These are phyloP conservation scores for Prunus fruticosa DNA, from an alignment of 306 rosid genomes.

Conservation along the genomic window DNA sequence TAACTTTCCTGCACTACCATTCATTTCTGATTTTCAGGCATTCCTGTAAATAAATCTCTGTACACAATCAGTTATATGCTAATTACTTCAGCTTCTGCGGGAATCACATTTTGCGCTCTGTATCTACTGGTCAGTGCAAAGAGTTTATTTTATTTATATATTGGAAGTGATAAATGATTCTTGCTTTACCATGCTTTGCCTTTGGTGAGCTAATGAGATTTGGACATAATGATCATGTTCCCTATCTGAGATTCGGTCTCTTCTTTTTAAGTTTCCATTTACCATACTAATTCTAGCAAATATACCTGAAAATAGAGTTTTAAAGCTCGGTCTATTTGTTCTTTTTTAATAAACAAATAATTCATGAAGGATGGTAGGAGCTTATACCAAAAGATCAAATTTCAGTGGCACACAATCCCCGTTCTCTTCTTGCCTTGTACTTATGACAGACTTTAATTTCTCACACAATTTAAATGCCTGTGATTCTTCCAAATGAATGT, in stretches of 20 bases:
- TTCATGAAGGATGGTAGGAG: background rate
- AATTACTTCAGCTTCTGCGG: constrained; percentile 70
- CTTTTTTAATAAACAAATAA: background rate
- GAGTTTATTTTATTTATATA: background rate
- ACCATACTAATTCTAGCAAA: background rate
- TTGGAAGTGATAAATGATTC: background rate
- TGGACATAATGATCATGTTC: background rate
- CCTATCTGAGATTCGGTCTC: background rate
- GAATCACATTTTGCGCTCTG: constrained; percentile 65
- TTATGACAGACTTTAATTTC: background rate
- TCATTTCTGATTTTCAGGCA: constrained; percentile 47
- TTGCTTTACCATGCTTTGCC: background rate
- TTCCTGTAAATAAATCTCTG: constrained; percentile 74
- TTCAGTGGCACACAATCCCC: background rate
- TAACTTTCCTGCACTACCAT: background rate
- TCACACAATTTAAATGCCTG: background rate
- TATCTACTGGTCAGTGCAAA: constrained; percentile 68
- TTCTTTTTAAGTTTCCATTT: background rate
- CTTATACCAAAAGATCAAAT: background rate
- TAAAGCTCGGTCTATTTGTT: background rate
- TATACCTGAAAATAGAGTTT: background rate
- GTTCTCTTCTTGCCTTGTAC: background rate
- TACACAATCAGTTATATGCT: constrained; percentile 86
- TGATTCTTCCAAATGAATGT: background rate
- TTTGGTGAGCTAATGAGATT: background rate